Evolutionary conservation across 257 asterid species (phyloP).

Genomic region (Nicotiana sylvestris): DNA sequence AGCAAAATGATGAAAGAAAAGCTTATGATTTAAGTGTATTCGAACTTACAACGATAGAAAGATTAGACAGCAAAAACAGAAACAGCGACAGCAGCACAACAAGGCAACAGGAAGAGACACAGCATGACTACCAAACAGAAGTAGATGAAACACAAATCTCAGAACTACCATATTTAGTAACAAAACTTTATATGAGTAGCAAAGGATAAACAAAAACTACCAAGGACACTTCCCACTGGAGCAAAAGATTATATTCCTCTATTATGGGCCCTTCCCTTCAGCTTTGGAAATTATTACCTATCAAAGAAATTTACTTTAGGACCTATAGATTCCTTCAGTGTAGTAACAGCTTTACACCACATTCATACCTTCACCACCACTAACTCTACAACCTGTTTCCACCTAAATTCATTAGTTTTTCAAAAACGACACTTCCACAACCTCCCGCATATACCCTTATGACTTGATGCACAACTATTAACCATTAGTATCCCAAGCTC

Average conservation of each 20-base stretch:
- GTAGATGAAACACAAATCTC: background rate
- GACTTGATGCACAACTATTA: background rate
- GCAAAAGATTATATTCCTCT: background rate
- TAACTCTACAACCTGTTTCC: background rate
- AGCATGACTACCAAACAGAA: background rate
- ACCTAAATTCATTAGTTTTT: background rate
- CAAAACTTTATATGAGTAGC: background rate
- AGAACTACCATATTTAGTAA: background rate
- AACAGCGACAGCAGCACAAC: background rate
- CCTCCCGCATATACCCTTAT: background rate
- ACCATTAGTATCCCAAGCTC: background rate
- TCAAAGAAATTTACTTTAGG: background rate
- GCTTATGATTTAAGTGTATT: background rate
- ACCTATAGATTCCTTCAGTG: background rate
- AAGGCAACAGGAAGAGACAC: background rate
- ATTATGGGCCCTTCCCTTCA: background rate
- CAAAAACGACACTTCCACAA: background rate
- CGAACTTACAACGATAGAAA: background rate
- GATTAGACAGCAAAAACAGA: background rate
- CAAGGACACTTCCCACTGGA: background rate
- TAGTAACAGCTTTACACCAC: background rate
- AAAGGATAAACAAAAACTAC: background rate
- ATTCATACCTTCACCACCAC: background rate
- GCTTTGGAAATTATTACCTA: background rate
- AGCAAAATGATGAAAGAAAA: background rate